phyloP scores from a whole-genome alignment of 805 yeast species.

The Yarrowia sp. region DNA sequence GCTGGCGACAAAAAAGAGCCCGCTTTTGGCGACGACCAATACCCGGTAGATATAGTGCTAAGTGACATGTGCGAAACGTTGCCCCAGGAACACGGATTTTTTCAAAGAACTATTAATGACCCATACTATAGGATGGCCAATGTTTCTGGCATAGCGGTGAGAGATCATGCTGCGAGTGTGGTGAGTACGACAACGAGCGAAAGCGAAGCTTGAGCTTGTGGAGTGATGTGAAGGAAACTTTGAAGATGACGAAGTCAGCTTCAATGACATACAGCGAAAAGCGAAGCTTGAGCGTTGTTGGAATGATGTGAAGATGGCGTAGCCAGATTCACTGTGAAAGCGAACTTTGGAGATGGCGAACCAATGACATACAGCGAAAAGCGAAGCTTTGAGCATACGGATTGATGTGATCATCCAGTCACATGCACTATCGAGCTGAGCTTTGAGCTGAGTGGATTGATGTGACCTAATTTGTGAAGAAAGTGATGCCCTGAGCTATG shows the following conservation, averaged over 20 bases:
- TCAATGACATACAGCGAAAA: not conserved
- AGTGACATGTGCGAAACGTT: constrained; percentile 82
- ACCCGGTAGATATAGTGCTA: constrained; percentile 68
- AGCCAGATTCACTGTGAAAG: too few species aligned
- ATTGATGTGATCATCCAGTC: too few species aligned
- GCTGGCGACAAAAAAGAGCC: not conserved
- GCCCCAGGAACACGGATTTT: constrained; percentile 58
- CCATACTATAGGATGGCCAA: constrained; percentile 92
- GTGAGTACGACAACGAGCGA: constrained; percentile 51
- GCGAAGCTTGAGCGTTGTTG: not conserved
- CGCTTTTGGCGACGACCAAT: constrained; percentile 42
- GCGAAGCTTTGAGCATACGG: too few species aligned
- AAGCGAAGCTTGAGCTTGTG: too few species aligned
- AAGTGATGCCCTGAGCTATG: too few species aligned
- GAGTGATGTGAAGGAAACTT: too few species aligned
- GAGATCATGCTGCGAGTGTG: constrained; percentile 84
- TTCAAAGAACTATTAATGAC: constrained; percentile 73
- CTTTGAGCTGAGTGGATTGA: too few species aligned
- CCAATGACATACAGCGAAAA: too few species aligned
- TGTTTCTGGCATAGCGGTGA: constrained; percentile 79
- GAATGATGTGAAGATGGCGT: not conserved
- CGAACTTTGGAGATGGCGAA: not conserved
- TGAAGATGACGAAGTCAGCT: not conserved
- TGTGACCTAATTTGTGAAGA: too few species aligned
- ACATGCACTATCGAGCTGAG: too few species aligned